Conservation (phyloP, 441 rosid genomes). For the Euphorbia schlechtendalii region DNA sequence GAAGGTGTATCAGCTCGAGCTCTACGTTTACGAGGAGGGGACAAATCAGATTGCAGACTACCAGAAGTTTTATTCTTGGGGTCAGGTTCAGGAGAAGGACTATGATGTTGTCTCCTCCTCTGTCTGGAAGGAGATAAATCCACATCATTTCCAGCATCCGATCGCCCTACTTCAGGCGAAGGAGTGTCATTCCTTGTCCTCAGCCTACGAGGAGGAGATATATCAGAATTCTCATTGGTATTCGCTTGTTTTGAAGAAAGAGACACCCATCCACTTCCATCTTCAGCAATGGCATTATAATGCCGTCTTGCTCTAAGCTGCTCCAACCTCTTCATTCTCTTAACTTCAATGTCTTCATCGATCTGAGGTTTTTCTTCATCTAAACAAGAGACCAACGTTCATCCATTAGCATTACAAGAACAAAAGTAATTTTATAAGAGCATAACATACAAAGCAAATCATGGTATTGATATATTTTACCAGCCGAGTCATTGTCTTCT, state of each 20-base stretch:
- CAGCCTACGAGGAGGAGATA: slow-evolving; percentile 50
- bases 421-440: background rate
- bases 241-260: slow-evolving; percentile 29
- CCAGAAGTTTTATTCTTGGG: background rate
- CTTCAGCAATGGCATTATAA: slow-evolving; percentile 66
- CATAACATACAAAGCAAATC: background rate
- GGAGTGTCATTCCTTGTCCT: slow-evolving; percentile 53
- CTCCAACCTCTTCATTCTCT: slow-evolving; percentile 77
- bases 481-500: slow-evolving; percentile 54
- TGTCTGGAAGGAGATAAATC: slow-evolving; percentile 47
- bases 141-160: slow-evolving; percentile 20
- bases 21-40: slow-evolving; percentile 38
- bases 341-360: slow-evolving; percentile 86
- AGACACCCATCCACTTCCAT: slow-evolving; percentile 92
- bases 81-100: slow-evolving; percentile 18
- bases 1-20: slow-evolving; percentile 28
- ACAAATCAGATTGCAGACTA: slow-evolving; percentile 29
- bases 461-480: slow-evolving; percentile 21
- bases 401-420: background rate
- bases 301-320: slow-evolving; percentile 52
- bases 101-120: slow-evolving; percentile 2
- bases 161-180: slow-evolving; percentile 29
- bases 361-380: slow-evolving; percentile 65
- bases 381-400: slow-evolving; percentile 8
- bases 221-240: slow-evolving; percentile 30